Base-by-base conservation (phyloP, 2,329 filamentous ascomycete genomes). In the Paecilomyces fulvus region DNA sequence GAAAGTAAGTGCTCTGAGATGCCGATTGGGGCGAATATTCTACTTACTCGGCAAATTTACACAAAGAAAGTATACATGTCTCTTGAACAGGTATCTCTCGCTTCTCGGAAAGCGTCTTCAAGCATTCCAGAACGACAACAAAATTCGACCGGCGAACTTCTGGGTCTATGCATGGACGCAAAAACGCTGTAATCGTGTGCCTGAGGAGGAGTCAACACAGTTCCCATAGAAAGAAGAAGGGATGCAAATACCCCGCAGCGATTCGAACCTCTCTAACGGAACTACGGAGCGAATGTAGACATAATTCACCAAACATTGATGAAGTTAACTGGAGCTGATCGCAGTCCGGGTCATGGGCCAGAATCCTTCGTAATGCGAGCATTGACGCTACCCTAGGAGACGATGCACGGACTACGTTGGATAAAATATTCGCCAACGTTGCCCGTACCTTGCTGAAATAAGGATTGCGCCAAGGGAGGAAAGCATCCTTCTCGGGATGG, bases 181-280 rank as follows among this genome's bases (percentile, higher is more conserved):
- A 73, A 68, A 94, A 95, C 0, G 80, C 76, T 51, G 84, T 78
- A 25, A 92, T 69, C 0, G 86, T 83, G 58, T 83, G 81, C 33
- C 84, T 87, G 53, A 21, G 48, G 48, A 59, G 14, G 14, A 55
- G 48, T 64, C 28, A 64, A 55, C 21, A 17, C n/a, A 17, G 14
- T 43, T 20, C 25, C 55, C 30, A 17, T 59, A 48, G 43, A 61
- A 23, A 10, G 12, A 56, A 55, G 7, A 52, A 28, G 28, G 43
- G 58, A n/a, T 12, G 37, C 17, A 1, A n/a, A 61, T 61, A 87
- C 78, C 87, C 88, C 57, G 92, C 88, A 37, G 87, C 87, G 63
- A 96, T 83, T 30, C 92, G 85, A 28, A 97, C 76, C 69, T 97
- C 94, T 66, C 92, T 83, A 20, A 90, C 72, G 1, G 92, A 95